Evolutionary conservation across 441 rosid species (phyloP), one percentile per base, ranked within the genome.

Genomic region (Gossypium gossypioides): DNA sequence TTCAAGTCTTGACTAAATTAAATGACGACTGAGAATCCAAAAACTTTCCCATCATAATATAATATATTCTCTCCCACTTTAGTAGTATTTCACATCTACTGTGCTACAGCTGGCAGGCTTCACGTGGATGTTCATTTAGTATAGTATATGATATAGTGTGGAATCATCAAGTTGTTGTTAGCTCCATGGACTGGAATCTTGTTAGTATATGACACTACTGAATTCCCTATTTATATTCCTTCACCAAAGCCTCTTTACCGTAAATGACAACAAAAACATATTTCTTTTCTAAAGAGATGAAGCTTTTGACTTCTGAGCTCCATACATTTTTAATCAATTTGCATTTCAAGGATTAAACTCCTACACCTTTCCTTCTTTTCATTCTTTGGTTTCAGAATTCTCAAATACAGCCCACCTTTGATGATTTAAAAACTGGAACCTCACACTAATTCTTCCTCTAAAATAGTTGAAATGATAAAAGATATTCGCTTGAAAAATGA

Each of bases 11-110:
- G 37, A 32, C 32, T 29, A 29, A 29, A 29, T 29, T 22, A 21
- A 21, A 4, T 74, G 42, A 72, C 77, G 72, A 55, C 1, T 70
- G 78, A 71, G 85, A 80, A 82, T 77, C 81, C 72, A 79, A 59
- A 32, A 82, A 75, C 77, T 77, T 3, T 67, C 13, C 25, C 59
- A 0, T 40, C 51, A 56, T 10, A 22, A 3, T 9, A 10, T 32
- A 48, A 65, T 58, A 75, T 67, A 72, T 34, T 61, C 69, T 55
- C 46, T 78, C 34, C 52, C 5, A 12, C 9, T 19, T 32, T 2
- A 16, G 0, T 7, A 27, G 57, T 64, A n/a, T 37, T 62, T 37
- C 27, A 62, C 27, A 8, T 62, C 51, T 40, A 62, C 50, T 9
- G 48, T 65, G 32, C 69, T 48, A 66, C 71, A 73, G 77, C 74